These are phyloP conservation scores for Cercospora canescens DNA, from an alignment of 2,329 filamentous ascomycete species.

Conservation along the genomic window DNA sequence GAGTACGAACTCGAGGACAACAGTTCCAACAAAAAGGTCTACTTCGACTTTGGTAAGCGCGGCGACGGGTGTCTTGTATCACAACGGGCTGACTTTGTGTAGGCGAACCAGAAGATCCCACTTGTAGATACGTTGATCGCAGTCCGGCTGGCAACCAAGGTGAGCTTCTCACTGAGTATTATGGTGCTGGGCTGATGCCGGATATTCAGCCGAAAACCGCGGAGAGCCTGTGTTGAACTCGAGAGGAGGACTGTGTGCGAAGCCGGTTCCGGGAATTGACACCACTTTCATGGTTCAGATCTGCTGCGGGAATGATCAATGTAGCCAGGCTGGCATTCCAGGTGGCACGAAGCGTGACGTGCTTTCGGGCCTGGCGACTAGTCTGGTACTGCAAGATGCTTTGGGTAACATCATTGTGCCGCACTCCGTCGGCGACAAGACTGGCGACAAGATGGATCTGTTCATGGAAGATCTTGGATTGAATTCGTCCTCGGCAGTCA, in stretches of 20 bases:
- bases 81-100: too few species aligned
- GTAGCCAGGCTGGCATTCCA: neutral
- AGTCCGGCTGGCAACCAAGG: too few species aligned
- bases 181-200: neutral
- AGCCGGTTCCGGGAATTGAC: neutral
- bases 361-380: neutral
- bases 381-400: neutral
- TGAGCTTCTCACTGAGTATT: too few species aligned
- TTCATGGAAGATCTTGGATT: conserved; percentile 7
- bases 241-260: too few species aligned
- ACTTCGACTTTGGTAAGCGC: neutral
- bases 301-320: conserved; percentile 5
- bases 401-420: neutral
- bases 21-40: neutral
- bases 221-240: neutral
- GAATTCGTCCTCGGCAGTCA: neutral
- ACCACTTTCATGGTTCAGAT: conserved; percentile 1
- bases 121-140: too few species aligned
- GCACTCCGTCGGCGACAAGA: neutral
- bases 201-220: neutral
- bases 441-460: neutral
- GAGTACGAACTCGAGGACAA: neutral
- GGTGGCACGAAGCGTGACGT: neutral
- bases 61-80: too few species aligned
- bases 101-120: too few species aligned